Evolutionary conservation across 2,329 filamentous ascomycete genomes (phyloP).

Genomic region (Amylocarpus encephaloides): DNA sequence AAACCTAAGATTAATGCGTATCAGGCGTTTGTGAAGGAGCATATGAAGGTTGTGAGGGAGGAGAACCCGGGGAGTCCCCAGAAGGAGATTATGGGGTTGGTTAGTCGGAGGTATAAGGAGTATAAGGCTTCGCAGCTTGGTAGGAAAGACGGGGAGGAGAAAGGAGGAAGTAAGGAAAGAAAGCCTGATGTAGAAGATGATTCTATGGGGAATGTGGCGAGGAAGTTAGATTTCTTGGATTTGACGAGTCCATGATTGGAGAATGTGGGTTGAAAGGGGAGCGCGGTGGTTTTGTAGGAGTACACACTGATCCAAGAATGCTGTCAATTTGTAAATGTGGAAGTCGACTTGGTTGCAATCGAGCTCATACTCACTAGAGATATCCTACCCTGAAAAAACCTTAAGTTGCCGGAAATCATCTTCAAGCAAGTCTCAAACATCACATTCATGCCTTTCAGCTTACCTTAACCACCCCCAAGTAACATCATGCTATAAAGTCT

Average conservation of each 20-base stretch:
- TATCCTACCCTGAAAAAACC: no score
- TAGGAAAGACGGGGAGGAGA: not conserved
- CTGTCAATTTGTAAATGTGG: no score
- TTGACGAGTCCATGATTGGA: slow-evolving; percentile 23
- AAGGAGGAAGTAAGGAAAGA: slow-evolving; percentile 7
- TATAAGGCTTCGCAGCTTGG: slow-evolving; percentile 34
- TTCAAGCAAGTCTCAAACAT: no score
- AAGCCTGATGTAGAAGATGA: slow-evolving; percentile 2
- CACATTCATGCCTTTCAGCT: no score
- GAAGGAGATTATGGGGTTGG: slow-evolving; percentile 62
- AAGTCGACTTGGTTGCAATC: no score
- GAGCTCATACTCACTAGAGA: no score
- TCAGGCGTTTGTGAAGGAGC: slow-evolving; percentile 56
- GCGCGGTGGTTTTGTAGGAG: no score
- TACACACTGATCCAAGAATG: no score
- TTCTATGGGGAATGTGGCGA: slow-evolving; percentile 17
- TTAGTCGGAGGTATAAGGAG: slow-evolving; percentile 58
- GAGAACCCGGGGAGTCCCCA: slow-evolving; percentile 49
- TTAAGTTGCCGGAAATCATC: no score
- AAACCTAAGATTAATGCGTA: slow-evolving; percentile 40
- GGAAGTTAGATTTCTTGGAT: slow-evolving; percentile 30
- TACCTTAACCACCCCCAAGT: no score
- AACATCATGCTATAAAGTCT: no score
- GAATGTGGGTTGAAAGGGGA: no score
- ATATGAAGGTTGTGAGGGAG: slow-evolving; percentile 56